Base-by-base conservation (phyloP, 805 yeast species). In the Candida khao-thaluensis region DNA sequence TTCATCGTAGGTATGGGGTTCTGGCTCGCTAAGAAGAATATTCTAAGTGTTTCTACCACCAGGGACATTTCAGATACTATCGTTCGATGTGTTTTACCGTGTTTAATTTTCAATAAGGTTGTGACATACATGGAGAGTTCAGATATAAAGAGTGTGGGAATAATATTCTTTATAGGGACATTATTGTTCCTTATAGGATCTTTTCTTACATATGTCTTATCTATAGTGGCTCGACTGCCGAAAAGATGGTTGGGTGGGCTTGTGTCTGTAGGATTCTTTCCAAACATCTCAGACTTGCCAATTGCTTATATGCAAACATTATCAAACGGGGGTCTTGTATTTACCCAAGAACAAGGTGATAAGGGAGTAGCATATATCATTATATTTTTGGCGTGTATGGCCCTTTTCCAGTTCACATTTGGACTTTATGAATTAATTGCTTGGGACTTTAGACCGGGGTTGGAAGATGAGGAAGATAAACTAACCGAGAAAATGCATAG, bases 301-400 rank as follows among this genome's bases (percentile, higher is more conserved):
- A 84, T 87, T 49, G 95, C 95, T 0, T 88, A 87, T 49, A 57
- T 81, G 25, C 87, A 82, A 52, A 82, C 91, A 2, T 62, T 87
- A 53, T 81, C 85, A 17, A 71, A 76, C 11, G 80, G 88, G 1
- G 66, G 77, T 1, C 64, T 73, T 5, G 50, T 69, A 6, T 81
- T 89, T 50, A 66, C 81, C 0, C 51, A 66, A 11, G 74, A 60
- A 3, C 79, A 85, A 44, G 87, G 86, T 25, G 71, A 77, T 38
- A 74, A 75, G 49, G 97, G 96, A 17, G 82, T 84, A 17, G 93
- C 96, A 1, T 86, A 84, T 59, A 82, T 85, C 15, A 82, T 89
- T 52, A 81, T 89, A 23, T 85, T 83, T 50, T 67, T 82, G 31
- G 82, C 87, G 3, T 71, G 82, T 2, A 87, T 83, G 57, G 70